Conservation (phyloP, 176 grass and related monocot genomes). For the Elaeis guineensis region DNA sequence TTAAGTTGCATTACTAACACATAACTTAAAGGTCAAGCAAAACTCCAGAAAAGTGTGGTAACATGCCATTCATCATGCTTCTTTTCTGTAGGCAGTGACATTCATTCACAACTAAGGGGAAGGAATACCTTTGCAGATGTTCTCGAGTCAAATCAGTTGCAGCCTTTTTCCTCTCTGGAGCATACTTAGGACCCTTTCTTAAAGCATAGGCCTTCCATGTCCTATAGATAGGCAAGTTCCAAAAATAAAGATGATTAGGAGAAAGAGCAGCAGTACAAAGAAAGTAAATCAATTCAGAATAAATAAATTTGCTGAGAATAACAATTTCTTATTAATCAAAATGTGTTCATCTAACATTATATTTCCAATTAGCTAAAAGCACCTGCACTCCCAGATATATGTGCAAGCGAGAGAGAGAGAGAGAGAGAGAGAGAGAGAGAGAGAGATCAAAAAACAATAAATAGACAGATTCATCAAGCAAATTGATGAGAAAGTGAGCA, state of each 20-base stretch:
- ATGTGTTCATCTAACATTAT: too few species aligned
- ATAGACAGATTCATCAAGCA: too few species aligned
- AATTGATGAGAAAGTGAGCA: conserved; percentile 10
- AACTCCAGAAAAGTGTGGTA: too few species aligned
- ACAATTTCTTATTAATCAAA: too few species aligned
- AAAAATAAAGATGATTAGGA: background rate
- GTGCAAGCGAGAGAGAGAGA: too few species aligned
- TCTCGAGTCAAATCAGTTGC: conserved; percentile 90
- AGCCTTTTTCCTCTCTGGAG: conserved; percentile 69
- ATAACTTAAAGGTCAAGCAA: too few species aligned
- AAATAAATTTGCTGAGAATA: background rate
- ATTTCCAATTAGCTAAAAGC: too few species aligned
- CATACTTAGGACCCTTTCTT: conserved; percentile 84
- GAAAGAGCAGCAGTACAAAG: background rate
- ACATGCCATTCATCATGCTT: too few species aligned
- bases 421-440: background rate
- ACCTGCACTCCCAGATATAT: too few species aligned
- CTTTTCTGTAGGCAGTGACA: too few species aligned
- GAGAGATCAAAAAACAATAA: background rate
- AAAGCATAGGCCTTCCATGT: conserved; percentile 67
- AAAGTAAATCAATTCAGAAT: background rate
- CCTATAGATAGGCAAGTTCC: conserved; percentile 14
- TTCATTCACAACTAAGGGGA: background rate
- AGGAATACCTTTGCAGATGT: conserved; percentile 68
- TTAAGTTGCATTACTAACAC: too few species aligned